Conservation (phyloP, 768 basidiomycete species). For the Leccinum broughii region DNA sequence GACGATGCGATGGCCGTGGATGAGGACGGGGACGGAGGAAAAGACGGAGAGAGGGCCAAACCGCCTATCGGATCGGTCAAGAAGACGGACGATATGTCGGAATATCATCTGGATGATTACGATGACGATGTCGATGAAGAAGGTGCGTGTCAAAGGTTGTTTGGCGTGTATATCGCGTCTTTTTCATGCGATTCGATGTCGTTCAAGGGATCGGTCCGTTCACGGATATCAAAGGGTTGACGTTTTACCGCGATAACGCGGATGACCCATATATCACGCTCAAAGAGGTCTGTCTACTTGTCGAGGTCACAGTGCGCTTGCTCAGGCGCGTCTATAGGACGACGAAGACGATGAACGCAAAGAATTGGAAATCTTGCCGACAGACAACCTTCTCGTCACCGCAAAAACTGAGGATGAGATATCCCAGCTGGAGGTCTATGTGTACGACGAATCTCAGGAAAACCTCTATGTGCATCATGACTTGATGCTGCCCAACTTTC, state of each 20-base stretch:
- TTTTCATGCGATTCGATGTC: not conserved
- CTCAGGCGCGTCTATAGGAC: slow-evolving; percentile 13
- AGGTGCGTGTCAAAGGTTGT: slow-evolving; percentile 20
- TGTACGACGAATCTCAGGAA: slow-evolving; percentile 90
- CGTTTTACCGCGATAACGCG: slow-evolving; percentile 86
- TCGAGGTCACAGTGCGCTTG: not conserved
- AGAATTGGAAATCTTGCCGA: slow-evolving; percentile 85
- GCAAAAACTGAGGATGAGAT: slow-evolving; percentile 98
- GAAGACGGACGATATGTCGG: slow-evolving; percentile 66
- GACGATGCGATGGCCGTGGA: slow-evolving; percentile 67
- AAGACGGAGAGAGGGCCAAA: not conserved
- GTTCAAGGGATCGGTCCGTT: slow-evolving; percentile 71
- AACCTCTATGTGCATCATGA: slow-evolving; percentile 97
- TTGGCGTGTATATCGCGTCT: not conserved
- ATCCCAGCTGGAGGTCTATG: slow-evolving; percentile 92
- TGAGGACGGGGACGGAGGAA: slow-evolving; percentile 18
- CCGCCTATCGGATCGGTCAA: slow-evolving; percentile 30
- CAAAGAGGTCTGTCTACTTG: slow-evolving; percentile 68
- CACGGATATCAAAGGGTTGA: slow-evolving; percentile 93
- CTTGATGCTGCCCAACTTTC: slow-evolving; percentile 95
- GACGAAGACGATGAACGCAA: slow-evolving; percentile 80
- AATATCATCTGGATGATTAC: slow-evolving; percentile 91
- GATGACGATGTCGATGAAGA: slow-evolving; percentile 67
- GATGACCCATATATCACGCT: slow-evolving; percentile 97
- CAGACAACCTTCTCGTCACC: slow-evolving; percentile 89